Conservation (phyloP, 2,329 filamentous ascomycete genomes). For the Colletotrichum sp. region DNA sequence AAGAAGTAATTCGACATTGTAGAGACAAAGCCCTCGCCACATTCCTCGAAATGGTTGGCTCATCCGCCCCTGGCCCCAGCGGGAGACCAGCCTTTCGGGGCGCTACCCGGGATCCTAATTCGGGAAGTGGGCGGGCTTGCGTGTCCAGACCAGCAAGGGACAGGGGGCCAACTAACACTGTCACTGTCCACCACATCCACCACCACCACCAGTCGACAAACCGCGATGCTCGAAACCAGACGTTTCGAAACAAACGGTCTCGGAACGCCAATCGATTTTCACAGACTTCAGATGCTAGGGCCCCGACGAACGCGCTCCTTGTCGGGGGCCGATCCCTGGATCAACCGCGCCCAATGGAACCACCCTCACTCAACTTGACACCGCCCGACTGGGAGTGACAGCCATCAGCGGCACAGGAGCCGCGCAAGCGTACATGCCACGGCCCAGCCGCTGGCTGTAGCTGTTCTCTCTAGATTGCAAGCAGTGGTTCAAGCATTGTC, state of each 20-base stretch:
- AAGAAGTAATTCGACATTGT: not conserved
- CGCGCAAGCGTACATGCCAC: conserved; percentile 10
- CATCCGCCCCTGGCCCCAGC: not conserved
- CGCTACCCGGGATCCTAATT: not conserved
- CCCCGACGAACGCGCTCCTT: not conserved
- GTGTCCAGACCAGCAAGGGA: not conserved
- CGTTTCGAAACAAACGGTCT: conserved; percentile 12
- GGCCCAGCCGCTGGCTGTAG: not conserved
- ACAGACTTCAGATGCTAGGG: not conserved
- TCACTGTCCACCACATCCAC: not conserved
- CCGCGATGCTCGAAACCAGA: not conserved
- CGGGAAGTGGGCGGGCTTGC: conserved; percentile 19
- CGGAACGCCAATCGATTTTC: not conserved
- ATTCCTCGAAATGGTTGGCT: not conserved
- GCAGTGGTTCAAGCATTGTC: not conserved
- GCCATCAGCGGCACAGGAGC: not conserved
- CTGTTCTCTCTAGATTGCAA: not conserved
- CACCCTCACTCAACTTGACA: conserved; percentile 12
- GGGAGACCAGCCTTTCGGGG: conserved; percentile 1
- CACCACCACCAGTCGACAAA: not conserved
- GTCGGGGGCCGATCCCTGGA: not conserved
- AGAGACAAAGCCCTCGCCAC: not conserved
- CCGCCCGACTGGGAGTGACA: not conserved
- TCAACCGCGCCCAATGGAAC: not conserved
- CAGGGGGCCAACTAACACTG: not conserved